Evolutionary conservation across 1,284 basidiomycete genomes (phyloP), one percentile per base, ranked within the genome.

Genomic region (Ceraceosorus guamensis): DNA sequence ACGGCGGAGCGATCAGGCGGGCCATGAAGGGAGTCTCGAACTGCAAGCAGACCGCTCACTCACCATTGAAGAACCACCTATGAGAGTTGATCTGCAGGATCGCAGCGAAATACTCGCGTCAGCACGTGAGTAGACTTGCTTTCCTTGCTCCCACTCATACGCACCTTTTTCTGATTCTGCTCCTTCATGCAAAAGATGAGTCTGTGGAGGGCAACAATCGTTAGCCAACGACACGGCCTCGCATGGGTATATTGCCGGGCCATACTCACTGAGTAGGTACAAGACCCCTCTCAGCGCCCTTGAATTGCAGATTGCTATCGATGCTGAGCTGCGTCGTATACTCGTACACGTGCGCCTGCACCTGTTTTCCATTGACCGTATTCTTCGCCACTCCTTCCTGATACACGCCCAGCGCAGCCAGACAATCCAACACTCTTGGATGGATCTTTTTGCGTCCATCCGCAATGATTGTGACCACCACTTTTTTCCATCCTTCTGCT

Each of bases 51-150:
- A n/a, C n/a, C n/a, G n/a, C n/a, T n/a, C n/a, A 43, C 39, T 43
- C 39, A 91, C 43, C 91, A n/a, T n/a, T n/a, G n/a, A n/a, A n/a
- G n/a, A n/a, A 82, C n/a, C n/a, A n/a, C n/a, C n/a, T n/a, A 65
- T 95, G 91, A 5, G 88, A 91, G 78, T 93, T 95, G 78, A 93
- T 90, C 77, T n/a, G n/a, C n/a, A n/a, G n/a, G n/a, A n/a, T n/a
- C n/a, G n/a, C n/a, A n/a, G n/a, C n/a, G n/a, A n/a, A n/a, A n/a
- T n/a, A n/a, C n/a, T n/a, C n/a, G n/a, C n/a, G n/a, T n/a, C n/a
- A n/a, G n/a, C n/a, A n/a, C n/a, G n/a, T n/a, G n/a, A n/a, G n/a
- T n/a, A n/a, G n/a, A n/a, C n/a, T n/a, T n/a, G n/a, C n/a, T n/a
- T n/a, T n/a, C n/a, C n/a, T n/a, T n/a, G n/a, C n/a, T n/a, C n/a